phyloP scores from a whole-genome alignment of 169 alveolate genomes.

The Plasmodium reichenowi region DNA sequence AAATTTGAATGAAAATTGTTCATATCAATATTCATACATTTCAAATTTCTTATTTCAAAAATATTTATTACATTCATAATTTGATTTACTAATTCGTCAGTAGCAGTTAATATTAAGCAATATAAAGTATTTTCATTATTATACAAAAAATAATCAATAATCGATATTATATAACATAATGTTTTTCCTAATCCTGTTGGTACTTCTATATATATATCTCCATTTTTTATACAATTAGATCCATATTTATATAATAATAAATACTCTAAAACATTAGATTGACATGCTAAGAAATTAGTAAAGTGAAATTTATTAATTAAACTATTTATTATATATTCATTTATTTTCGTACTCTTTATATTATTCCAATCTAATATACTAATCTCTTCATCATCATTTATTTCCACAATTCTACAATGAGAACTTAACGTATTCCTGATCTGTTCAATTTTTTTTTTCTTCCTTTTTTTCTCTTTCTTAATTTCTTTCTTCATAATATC shows the following conservation, averaged over 20 bases:
- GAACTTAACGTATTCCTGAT: conserved; percentile 31
- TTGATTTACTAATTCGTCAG: conserved; percentile 94
- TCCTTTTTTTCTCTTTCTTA: conserved; percentile 10
- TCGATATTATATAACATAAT: conserved; percentile 77
- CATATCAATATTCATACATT: conserved; percentile 22
- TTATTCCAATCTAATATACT: conserved; percentile 48
- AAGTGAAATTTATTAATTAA: conserved; percentile 45
- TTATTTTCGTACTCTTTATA: conserved; percentile 32
- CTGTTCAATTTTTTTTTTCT: conserved; percentile 24
- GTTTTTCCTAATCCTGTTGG: conserved; percentile 85
- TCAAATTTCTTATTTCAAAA: conserved; percentile 79
- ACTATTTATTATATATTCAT: conserved; percentile 41
- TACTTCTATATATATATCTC: conserved; percentile 81
- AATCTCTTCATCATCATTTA: conserved; percentile 59
- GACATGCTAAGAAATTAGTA: conserved; percentile 59
- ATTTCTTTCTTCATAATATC: background rate
- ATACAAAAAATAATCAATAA: conserved; percentile 76
- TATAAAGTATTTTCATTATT: conserved; percentile 68
- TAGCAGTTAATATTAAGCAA: conserved; percentile 92
- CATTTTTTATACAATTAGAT: conserved; percentile 46
- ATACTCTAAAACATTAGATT: conserved; percentile 44
- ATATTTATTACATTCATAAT: conserved; percentile 87
- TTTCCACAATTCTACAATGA: conserved; percentile 61
- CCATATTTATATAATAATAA: conserved; percentile 59
- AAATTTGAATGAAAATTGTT: conserved; percentile 43